Percentiles rank a stretch among this genome's conserved stretches.
Conservation (phyloP, 257 asterid species). For the Gardenia jasminoides region DNA sequence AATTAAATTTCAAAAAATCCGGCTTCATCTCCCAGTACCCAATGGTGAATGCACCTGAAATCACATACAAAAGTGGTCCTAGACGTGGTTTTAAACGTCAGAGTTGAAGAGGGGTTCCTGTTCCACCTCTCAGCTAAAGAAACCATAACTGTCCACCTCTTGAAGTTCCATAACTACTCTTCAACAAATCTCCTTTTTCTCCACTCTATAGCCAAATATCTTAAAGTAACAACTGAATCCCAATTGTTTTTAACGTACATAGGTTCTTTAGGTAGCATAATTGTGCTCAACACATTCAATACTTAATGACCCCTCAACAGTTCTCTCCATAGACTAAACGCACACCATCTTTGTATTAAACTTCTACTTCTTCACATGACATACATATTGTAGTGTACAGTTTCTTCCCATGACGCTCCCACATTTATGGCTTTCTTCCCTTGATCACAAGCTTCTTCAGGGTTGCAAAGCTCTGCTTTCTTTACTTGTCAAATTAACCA, state of each 20-base stretch:
- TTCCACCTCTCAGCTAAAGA: not conserved
- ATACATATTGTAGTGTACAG: not conserved
- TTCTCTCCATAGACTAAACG: not conserved
- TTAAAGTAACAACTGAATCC: not conserved
- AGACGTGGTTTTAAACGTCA: not conserved
- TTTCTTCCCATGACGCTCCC: constrained; percentile 22
- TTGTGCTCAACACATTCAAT: not conserved
- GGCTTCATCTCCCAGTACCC: not conserved
- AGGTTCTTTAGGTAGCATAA: not conserved
- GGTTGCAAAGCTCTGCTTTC: not conserved
- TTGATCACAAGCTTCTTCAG: not conserved
- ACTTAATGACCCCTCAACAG: not conserved
- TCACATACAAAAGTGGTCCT: not conserved
- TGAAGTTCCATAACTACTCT: constrained; percentile 37
- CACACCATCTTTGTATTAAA: constrained; percentile 22
- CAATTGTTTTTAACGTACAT: not conserved
- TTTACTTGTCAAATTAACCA: not conserved
- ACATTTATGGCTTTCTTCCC: constrained; percentile 7
- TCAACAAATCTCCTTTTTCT: constrained; percentile 31
- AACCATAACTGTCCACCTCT: constrained; percentile 19
- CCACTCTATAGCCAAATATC: not conserved
- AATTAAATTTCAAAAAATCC: too few species aligned
- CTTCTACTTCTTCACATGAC: constrained; percentile 7
- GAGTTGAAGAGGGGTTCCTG: not conserved
- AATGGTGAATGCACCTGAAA: not conserved